Evolutionary conservation across 2,329 filamentous ascomycete species (phyloP), one percentile per base, ranked within the genome.

Genomic region (Fusarium sp.): DNA sequence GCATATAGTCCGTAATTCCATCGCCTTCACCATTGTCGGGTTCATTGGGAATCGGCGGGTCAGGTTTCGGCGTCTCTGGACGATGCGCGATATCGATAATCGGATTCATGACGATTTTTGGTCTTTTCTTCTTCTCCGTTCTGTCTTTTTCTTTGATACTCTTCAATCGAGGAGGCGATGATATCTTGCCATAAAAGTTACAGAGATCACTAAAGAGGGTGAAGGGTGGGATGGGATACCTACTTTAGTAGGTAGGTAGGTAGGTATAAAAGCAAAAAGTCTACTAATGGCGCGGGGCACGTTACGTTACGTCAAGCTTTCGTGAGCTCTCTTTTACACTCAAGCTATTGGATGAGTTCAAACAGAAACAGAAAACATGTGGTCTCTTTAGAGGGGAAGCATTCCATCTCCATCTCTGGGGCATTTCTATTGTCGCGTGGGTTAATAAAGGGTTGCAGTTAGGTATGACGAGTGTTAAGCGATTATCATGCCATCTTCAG

Each of bases 61-160:
- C 70, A 36, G 72, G 72, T 52, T 76, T 74, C 47, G 76, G 76
- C 27, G 76, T 78, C 61, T 76, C 75, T 27, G 75, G 75, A 36
- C 75, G 76, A 66, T 72, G 71, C 36, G 62, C 43, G 27, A 70
- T 40, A 29, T 23, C 31, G 23, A 31, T 31, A 14, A 31, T 31
- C 29, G 29, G 29, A 31, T 41, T 49, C 67, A 69, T 67, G 8
- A 15, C 63, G 52, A 17, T 23, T 36, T 40, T n/a, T 54, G 11
- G 48, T 29, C 11, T 14, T 21, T 37, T 31, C 29, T 31, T 31
- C 29, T 31, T 31, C 29, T 14, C 29, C 11, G 11, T 31, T 31
- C 29, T 31, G 29, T 31, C 11, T 11, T 4, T 13, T 31, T n/a
- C n/a, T 31, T 31, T 31, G 29, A 31, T 31, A 14, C 13, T 31